Evolutionary conservation across 495 filamentous ascomycete genomes (phyloP).

Genomic region (Elaphomyces granulatus): DNA sequence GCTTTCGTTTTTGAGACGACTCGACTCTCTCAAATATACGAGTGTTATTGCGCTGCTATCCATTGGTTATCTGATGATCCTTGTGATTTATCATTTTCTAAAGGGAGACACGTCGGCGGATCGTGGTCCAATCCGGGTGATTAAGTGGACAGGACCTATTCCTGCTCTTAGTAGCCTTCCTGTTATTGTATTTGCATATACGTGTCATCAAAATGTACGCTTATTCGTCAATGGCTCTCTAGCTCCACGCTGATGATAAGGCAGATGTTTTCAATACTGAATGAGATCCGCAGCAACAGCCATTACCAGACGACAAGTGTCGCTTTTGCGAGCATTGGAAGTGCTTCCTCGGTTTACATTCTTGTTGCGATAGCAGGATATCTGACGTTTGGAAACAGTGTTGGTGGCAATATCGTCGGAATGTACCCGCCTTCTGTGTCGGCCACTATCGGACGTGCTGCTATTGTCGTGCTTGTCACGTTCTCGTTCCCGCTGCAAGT

Average conservation of each 20-base stretch:
- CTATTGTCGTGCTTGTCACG: conserved; percentile 92
- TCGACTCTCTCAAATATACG: conserved; percentile 96
- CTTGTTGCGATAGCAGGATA: conserved; percentile 92
- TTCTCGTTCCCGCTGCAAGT: conserved; percentile 94
- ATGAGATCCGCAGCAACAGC: conserved; percentile 80
- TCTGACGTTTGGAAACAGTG: conserved; percentile 76
- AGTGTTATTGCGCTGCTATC: conserved; percentile 82
- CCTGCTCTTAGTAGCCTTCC: conserved; percentile 74
- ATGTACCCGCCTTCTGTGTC: conserved; percentile 76
- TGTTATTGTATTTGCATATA: conserved; percentile 95
- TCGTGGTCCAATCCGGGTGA: conserved; percentile 54
- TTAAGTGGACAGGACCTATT: conserved; percentile 65
- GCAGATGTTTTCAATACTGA: conserved; percentile 97
- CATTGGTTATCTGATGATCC: conserved; percentile 82
- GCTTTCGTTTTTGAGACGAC: conserved; percentile 71
- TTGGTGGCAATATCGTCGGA: conserved; percentile 79
- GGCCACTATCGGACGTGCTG: conserved; percentile 84
- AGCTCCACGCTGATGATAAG: neutral
- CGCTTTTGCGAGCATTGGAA: conserved; percentile 68
- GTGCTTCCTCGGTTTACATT: conserved; percentile 65
- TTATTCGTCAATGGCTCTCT: conserved; percentile 3
- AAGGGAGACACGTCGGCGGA: conserved; percentile 61
- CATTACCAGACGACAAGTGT: conserved; percentile 69
- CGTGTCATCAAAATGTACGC: conserved; percentile 90
- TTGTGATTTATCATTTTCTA: conserved; percentile 82